Conservation (phyloP, 495 filamentous ascomycete genomes). For the Neurospora terricola region DNA sequence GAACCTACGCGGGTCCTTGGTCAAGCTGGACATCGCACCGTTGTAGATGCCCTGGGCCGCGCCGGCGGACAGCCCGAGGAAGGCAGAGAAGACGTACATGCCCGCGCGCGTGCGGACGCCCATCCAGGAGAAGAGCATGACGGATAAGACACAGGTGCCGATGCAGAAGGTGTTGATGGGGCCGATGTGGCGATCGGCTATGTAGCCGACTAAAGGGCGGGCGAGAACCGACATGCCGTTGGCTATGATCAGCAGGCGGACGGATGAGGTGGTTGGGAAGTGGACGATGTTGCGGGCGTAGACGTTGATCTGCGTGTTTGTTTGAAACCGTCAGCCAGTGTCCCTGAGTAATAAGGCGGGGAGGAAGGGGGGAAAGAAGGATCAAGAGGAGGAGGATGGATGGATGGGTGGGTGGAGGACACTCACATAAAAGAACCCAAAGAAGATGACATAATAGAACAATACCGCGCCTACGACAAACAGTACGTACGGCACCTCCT, state of each 20-base stretch:
- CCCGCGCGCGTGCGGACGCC: constrained; percentile 23
- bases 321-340: neutral
- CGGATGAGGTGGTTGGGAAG: constrained; percentile 29
- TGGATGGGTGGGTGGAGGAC: neutral
- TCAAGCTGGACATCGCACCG: constrained; percentile 29
- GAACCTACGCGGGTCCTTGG: constrained; percentile 30
- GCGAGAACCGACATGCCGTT: constrained; percentile 31
- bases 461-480: constrained; percentile 26
- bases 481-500: constrained; percentile 29
- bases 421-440: constrained; percentile 38
- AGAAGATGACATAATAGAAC: constrained; percentile 35
- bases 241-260: constrained; percentile 32
- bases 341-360: neutral
- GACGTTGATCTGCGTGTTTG: constrained; percentile 19
- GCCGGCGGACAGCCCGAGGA: constrained; percentile 31
- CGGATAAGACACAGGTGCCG: constrained; percentile 19
- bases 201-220: constrained; percentile 27
- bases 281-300: constrained; percentile 31
- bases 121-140: constrained; percentile 29
- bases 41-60: constrained; percentile 30
- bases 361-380: neutral
- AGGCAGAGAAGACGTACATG: constrained; percentile 33
- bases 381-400: neutral
- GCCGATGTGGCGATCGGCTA: constrained; percentile 30
- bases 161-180: constrained; percentile 30